phyloP scores from a whole-genome alignment of 2,329 filamentous ascomycete genomes.

The Karstenula rhodostoma region DNA sequence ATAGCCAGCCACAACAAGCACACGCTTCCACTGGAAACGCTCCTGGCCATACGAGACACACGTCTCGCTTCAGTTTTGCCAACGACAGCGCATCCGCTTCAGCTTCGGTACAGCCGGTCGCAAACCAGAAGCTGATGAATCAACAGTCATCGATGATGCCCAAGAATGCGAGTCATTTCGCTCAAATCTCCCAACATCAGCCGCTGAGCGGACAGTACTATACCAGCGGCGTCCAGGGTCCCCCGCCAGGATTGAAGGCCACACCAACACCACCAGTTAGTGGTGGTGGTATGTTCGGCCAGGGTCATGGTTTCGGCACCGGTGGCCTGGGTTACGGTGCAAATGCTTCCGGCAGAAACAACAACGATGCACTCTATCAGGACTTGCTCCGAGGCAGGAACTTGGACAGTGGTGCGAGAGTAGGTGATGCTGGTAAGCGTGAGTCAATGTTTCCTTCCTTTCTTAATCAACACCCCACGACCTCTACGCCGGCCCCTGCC shows the following conservation, averaged over 20 bases:
- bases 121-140: constrained; percentile 80
- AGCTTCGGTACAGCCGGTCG: constrained; percentile 76
- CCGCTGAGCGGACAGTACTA: constrained; percentile 75
- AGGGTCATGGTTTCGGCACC: constrained; percentile 83
- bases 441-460: constrained; percentile 97
- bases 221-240: constrained; percentile 84
- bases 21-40: constrained; percentile 63
- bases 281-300: constrained; percentile 84
- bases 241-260: constrained; percentile 93
- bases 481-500: constrained; percentile 86
- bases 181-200: constrained; percentile 62
- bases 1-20: constrained; percentile 58
- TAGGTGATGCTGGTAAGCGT: constrained; percentile 92
- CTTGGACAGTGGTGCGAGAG: constrained; percentile 70
- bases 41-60: constrained; percentile 79
- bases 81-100: constrained; percentile 72
- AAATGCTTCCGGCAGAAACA: constrained; percentile 73
- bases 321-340: constrained; percentile 69
- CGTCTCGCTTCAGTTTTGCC: constrained; percentile 86
- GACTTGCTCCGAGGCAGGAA: constrained; percentile 76
- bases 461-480: constrained; percentile 83
- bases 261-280: constrained; percentile 89
- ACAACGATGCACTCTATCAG: constrained; percentile 76
- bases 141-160: constrained; percentile 90
- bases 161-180: constrained; percentile 57